A percentile compares a stretch with the other conserved stretches of the same genome.
phyloP scores from a whole-genome alignment of 164 flowering plant genomes.

The Magnolia kwangsiensis region DNA sequence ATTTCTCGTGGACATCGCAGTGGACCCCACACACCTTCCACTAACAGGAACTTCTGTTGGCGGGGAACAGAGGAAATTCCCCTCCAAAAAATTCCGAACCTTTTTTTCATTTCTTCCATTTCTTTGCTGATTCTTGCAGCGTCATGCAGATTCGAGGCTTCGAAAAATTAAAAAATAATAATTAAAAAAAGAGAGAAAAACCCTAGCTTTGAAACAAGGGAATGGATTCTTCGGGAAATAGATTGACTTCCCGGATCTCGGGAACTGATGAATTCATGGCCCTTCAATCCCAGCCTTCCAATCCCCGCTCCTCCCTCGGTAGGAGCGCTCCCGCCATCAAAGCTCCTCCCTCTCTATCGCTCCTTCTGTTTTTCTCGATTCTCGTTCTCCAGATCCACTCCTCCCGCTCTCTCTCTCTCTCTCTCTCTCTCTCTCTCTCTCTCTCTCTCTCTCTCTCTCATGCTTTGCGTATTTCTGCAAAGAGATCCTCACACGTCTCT shows the following conservation, averaged over 20 bases:
- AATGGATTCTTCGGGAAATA: conserved; percentile 4
- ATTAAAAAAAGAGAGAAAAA: background rate
- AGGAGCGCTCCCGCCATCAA: background rate
- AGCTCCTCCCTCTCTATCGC: background rate
- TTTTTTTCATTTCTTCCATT: background rate
- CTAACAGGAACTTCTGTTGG: too few relatives aligned
- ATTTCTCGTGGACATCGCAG: too few relatives aligned
- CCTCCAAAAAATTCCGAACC: background rate
- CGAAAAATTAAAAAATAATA: background rate
- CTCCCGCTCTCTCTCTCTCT: conserved; percentile 2
- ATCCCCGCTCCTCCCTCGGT: too few relatives aligned
- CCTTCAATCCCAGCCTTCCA: conserved; percentile 2
- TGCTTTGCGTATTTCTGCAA: background rate
- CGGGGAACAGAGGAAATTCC: background rate
- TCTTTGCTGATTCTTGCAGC: background rate
- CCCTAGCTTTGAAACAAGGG: conserved; percentile 2
- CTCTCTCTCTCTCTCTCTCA: background rate
- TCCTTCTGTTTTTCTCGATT: conserved; percentile 6
- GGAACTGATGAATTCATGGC: conserved; percentile 1
- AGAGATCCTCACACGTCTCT: conserved; percentile 14
- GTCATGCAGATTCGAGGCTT: background rate
- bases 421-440: conserved; percentile 8
- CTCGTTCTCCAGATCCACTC: conserved; percentile 23
- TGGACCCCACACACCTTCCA: too few relatives aligned
- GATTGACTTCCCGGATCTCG: conserved; percentile 21